Conservation (phyloP, 805 yeast genomes). For the Myxozyma melibiosi region DNA sequence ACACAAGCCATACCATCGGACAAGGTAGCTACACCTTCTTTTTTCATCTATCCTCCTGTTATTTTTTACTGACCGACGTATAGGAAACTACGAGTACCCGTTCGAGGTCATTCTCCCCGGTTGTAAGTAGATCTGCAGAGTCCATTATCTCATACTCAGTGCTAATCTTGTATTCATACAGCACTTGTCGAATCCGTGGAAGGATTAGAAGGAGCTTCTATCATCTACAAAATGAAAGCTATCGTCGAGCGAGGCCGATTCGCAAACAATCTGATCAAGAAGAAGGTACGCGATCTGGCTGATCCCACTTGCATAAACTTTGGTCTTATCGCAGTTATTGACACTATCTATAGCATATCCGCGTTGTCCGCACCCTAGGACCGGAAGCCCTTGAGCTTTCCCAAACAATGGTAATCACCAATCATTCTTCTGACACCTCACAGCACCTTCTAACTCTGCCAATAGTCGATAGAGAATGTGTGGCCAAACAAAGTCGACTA, state of each 20-base stretch:
- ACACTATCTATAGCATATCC: conserved; percentile 50
- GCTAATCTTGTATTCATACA: neutral
- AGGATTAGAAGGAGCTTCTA: conserved; percentile 79
- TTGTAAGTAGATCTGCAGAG: conserved; percentile 46
- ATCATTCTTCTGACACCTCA: neutral
- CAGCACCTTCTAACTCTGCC: neutral
- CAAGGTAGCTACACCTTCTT: conserved; percentile 19
- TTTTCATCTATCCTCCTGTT: neutral
- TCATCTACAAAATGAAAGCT: conserved; percentile 74
- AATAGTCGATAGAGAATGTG: conserved; percentile 76
- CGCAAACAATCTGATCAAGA: conserved; percentile 62
- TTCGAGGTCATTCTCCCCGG: conserved; percentile 87
- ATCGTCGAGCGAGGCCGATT: conserved; percentile 81
- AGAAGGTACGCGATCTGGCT: conserved; percentile 44
- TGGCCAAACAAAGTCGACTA: conserved; percentile 96
- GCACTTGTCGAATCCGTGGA: conserved; percentile 79
- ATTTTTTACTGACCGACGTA: conserved; percentile 32
- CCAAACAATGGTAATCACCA: conserved; percentile 61
- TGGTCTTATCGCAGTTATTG: neutral
- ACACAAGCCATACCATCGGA: conserved; percentile 31
- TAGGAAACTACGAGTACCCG: conserved; percentile 89
- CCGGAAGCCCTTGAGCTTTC: conserved; percentile 85
- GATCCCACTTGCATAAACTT: neutral
- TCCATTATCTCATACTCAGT: too few species aligned
- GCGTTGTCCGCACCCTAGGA: conserved; percentile 83